Evolutionary conservation across 2,329 filamentous ascomycete genomes (phyloP).

Genomic region (Fragosphaeria purpurea): DNA sequence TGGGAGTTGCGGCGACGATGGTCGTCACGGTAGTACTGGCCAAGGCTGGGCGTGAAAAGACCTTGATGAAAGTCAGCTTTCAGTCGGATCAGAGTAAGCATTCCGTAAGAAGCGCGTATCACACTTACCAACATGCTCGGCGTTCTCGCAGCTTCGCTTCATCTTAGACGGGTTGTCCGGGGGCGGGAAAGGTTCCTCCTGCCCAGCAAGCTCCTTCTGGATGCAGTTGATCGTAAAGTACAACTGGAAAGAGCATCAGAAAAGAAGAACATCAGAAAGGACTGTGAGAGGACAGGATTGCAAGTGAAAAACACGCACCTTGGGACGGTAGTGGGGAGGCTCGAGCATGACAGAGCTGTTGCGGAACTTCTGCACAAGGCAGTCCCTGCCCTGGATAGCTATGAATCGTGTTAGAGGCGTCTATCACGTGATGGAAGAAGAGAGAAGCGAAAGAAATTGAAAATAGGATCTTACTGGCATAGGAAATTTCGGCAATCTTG

Average conservation of each 20-base stretch:
- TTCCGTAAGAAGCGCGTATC: not conserved
- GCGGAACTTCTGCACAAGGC: constrained; percentile 85
- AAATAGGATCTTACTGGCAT: constrained; percentile 61
- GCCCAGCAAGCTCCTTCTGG: constrained; percentile 46
- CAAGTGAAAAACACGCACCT: constrained; percentile 37
- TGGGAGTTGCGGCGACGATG: constrained; percentile 68
- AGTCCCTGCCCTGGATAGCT: constrained; percentile 90
- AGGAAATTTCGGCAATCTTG: constrained; percentile 84
- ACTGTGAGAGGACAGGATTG: constrained; percentile 10
- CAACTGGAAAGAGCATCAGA: constrained; percentile 25
- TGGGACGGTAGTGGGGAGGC: constrained; percentile 69
- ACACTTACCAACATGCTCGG: constrained; percentile 65
- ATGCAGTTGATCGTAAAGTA: constrained; percentile 42
- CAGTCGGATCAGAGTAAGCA: not conserved
- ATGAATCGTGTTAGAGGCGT: not conserved
- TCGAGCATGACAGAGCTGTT: constrained; percentile 96
- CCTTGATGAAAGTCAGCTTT: constrained; percentile 32
- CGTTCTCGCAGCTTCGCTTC: constrained; percentile 78
- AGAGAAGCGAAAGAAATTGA: no score
- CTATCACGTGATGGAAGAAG: no score
- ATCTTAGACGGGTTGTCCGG: constrained; percentile 83
- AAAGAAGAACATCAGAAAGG: no score
- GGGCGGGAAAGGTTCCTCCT: constrained; percentile 64
- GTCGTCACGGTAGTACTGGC: constrained; percentile 62
- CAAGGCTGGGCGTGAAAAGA: constrained; percentile 70